phyloP scores from a whole-genome alignment of 805 yeast genomes.

The Saccharomyces kudriavzevii region DNA sequence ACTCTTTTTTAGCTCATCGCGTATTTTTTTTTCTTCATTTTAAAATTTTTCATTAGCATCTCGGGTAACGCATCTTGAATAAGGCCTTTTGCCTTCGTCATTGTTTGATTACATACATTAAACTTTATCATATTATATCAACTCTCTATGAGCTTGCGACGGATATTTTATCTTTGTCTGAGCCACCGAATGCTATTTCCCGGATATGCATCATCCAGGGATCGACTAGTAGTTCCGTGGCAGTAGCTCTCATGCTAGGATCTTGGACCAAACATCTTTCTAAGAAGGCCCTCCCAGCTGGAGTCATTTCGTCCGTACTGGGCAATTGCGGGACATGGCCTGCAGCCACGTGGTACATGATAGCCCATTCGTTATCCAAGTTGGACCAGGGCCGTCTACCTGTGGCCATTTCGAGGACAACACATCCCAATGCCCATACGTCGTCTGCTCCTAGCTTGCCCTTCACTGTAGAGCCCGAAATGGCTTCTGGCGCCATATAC shows the following conservation, averaged over 20 bases:
- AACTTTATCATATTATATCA: neutral
- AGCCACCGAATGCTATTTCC: slow-evolving; percentile 55
- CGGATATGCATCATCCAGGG: slow-evolving; percentile 81
- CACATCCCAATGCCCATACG: slow-evolving; percentile 96
- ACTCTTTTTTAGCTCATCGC: neutral
- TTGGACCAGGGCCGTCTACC: slow-evolving; percentile 96
- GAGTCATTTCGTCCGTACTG: slow-evolving; percentile 63
- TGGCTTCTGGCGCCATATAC: slow-evolving; percentile 98
- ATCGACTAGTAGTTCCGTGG: slow-evolving; percentile 75
- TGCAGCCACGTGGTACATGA: slow-evolving; percentile 96
- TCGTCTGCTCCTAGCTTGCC: slow-evolving; percentile 45
- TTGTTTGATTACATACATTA: neutral
- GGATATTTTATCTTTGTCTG: slow-evolving; percentile 8
- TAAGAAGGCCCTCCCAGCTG: slow-evolving; percentile 63
- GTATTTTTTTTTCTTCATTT: neutral
- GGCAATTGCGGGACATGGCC: slow-evolving; percentile 89
- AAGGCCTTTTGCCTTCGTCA: neutral
- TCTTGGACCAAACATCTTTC: slow-evolving; percentile 72
- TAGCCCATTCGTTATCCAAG: slow-evolving; percentile 94
- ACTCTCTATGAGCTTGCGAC: neutral
- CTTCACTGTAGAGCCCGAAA: slow-evolving; percentile 57
- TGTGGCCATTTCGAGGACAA: slow-evolving; percentile 92
- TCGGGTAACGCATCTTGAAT: neutral
- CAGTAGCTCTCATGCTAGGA: slow-evolving; percentile 72
- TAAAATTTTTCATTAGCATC: neutral